Evolutionary conservation across 2,329 filamentous ascomycete species (phyloP).

Genomic region (Aspergillus spinulosporus): DNA sequence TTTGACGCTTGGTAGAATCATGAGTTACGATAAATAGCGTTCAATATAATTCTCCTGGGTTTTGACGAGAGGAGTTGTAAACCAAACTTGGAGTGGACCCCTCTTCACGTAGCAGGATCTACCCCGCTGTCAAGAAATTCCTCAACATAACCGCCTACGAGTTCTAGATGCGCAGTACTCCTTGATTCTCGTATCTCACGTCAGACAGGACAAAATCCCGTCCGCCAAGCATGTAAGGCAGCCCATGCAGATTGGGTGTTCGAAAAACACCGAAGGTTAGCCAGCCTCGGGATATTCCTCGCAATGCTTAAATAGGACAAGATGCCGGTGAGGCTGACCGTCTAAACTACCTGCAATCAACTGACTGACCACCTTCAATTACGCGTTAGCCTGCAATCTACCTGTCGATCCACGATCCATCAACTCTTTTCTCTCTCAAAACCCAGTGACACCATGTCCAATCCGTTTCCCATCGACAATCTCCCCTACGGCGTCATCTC

Average conservation of each 20-base stretch:
- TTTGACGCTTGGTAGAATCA: background rate
- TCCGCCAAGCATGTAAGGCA: background rate
- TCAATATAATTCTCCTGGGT: background rate
- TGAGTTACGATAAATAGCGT: slow-evolving; percentile 5
- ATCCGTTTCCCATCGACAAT: slow-evolving; percentile 23
- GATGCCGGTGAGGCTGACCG: background rate
- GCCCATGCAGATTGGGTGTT: background rate
- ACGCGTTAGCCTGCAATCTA: too few species aligned
- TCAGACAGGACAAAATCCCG: too few species aligned
- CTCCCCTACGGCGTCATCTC: slow-evolving; percentile 22
- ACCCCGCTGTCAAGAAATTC: background rate
- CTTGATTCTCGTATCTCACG: background rate
- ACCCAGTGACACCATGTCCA: background rate
- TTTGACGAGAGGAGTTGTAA: background rate
- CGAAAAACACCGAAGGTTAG: background rate
- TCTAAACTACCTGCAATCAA: background rate
- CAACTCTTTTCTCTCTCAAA: too few species aligned
- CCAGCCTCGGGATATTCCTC: background rate
- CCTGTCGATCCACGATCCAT: too few species aligned
- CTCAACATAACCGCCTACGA: background rate
- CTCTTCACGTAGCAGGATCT: too few species aligned
- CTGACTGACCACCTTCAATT: background rate
- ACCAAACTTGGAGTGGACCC: too few species aligned
- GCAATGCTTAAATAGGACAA: background rate
- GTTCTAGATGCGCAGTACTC: background rate